Evolutionary conservation across 2,329 filamentous ascomycete genomes (phyloP), one percentile per base, ranked within the genome.

Genomic region (Ophiostoma quercus): DNA sequence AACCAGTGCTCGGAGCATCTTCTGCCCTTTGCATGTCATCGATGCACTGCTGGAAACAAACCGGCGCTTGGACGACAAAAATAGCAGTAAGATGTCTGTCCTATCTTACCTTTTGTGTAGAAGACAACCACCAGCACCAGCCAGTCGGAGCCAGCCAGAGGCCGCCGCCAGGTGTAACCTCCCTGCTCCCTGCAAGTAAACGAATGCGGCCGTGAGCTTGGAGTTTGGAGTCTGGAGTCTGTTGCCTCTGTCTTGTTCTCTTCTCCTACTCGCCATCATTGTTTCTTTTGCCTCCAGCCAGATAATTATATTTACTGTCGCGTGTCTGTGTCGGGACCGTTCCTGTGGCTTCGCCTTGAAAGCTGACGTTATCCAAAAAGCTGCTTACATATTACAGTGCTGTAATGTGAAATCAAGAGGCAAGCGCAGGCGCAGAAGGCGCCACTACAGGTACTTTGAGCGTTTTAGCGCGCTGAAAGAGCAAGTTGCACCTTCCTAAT

Each of bases 51-150:
- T 39, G 62, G 16, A 19, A 37, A 37, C 60, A 63, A 63, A 29
- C 57, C 25, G 60, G 62, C 32, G 62, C 32, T 65, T 65, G 62
- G 62, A 22, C 19, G 62, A 65, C 34, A 65, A 39, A 65, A 65
- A 63, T 63, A 63, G 60, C 51, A 14, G 43, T 47, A 25, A 57
- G n/a, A 57, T 57, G 1, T 57, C 22, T 57, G 1, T 57, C 22
- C 22, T 12, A 25, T 57, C 22, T 11, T 1, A 14, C 51, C n/a
- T 22, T 6, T 25, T 57, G n/a, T 47, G 43, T 19, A 41, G 39
- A 12, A 47, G 43, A 47, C 43, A 19, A 47, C 6, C 43, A n/a
- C 43, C 2, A 47, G 43, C 19, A 41, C 43, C 43, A 19, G 7
- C 43, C 19, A 47, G 51, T 25, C 12, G 16, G 51, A 57, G 51